phyloP scores from a whole-genome alignment of 2,329 filamentous ascomycete species.

The Hansfordia pulvinata region DNA sequence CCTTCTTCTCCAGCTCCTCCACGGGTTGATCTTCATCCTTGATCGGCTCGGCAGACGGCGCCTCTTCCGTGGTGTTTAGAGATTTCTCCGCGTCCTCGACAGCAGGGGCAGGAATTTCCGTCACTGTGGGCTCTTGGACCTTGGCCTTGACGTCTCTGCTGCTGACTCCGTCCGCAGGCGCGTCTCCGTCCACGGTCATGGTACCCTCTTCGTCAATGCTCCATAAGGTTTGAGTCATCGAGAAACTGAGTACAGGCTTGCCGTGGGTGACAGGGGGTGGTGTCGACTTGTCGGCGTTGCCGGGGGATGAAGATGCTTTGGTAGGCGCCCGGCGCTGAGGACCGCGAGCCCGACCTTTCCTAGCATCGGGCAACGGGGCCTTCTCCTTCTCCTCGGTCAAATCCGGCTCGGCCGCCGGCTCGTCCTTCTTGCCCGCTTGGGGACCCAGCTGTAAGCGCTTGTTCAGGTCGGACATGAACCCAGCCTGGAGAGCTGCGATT shows the following conservation, averaged over 20 bases:
- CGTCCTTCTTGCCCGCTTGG: conserved; percentile 64
- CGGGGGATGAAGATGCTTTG: conserved; percentile 26
- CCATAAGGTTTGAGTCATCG: conserved; percentile 32
- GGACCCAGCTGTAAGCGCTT: conserved; percentile 78
- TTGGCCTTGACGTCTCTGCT: not conserved
- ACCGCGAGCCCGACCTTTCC: conserved; percentile 81
- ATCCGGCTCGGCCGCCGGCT: conserved; percentile 42
- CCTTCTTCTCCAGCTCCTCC: conserved; percentile 7
- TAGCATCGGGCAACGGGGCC: conserved; percentile 71
- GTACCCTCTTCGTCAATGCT: conserved; percentile 37
- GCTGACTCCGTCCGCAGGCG: no score
- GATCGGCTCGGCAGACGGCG: not conserved
- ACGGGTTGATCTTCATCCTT: conserved; percentile 7
- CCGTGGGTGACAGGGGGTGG: conserved; percentile 17
- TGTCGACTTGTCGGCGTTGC: conserved; percentile 13
- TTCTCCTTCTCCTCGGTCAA: conserved; percentile 49
- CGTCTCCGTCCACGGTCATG: conserved; percentile 23
- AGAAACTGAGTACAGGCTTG: conserved; percentile 29
- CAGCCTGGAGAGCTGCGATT: conserved; percentile 80
- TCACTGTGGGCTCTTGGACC: not conserved
- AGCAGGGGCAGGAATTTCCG: not conserved
- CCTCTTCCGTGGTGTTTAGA: not conserved
- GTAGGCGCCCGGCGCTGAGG: conserved; percentile 63
- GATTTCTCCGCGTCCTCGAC: no score
- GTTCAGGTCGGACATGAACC: conserved; percentile 88